Evolutionary conservation across 2,329 filamentous ascomycete genomes (phyloP).

Genomic region (Nakataea oryzae): DNA sequence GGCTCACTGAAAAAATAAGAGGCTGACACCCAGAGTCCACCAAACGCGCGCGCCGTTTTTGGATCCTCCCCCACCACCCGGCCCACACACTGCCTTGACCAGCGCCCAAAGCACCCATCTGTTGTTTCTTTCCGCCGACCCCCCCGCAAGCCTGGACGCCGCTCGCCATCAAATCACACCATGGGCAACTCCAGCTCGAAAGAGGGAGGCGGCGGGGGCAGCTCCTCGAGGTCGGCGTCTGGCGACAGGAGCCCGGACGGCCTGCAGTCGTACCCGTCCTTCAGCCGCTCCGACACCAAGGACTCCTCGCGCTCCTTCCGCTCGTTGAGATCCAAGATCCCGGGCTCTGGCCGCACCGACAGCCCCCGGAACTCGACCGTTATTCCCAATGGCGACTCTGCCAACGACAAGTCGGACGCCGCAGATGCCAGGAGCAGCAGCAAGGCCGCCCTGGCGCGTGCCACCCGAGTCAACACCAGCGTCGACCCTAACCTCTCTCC

Average conservation of each 20-base stretch:
- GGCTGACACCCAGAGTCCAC: not conserved
- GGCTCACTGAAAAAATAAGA: slow-evolving; percentile 13
- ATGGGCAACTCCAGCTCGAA: slow-evolving; percentile 74
- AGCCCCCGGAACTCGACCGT: slow-evolving; percentile 71
- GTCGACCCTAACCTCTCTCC: slow-evolving; percentile 31
- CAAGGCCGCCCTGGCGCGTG: slow-evolving; percentile 30
- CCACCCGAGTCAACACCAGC: slow-evolving; percentile 35
- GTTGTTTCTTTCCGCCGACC: slow-evolving; percentile 13
- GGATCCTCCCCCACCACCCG: not conserved
- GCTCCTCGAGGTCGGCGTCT: slow-evolving; percentile 38
- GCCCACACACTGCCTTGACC: not conserved
- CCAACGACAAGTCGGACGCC: slow-evolving; percentile 59
- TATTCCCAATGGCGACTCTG: slow-evolving; percentile 48
- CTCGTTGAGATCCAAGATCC: slow-evolving; percentile 81
- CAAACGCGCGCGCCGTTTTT: slow-evolving; percentile 8
- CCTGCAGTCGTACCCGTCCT: slow-evolving; percentile 81
- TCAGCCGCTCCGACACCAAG: slow-evolving; percentile 85
- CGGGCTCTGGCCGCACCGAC: slow-evolving; percentile 59
- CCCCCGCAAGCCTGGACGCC: not conserved
- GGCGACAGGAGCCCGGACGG: slow-evolving; percentile 32
- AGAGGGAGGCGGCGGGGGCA: slow-evolving; percentile 33
- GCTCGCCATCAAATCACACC: slow-evolving; percentile 6
- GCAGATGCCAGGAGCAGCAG: slow-evolving; percentile 59
- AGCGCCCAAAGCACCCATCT: not conserved
- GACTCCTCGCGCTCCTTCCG: slow-evolving; percentile 83